Evolutionary conservation across 164 flowering plant genomes (phyloP).

Genomic region (Chimonanthus salicifolius): DNA sequence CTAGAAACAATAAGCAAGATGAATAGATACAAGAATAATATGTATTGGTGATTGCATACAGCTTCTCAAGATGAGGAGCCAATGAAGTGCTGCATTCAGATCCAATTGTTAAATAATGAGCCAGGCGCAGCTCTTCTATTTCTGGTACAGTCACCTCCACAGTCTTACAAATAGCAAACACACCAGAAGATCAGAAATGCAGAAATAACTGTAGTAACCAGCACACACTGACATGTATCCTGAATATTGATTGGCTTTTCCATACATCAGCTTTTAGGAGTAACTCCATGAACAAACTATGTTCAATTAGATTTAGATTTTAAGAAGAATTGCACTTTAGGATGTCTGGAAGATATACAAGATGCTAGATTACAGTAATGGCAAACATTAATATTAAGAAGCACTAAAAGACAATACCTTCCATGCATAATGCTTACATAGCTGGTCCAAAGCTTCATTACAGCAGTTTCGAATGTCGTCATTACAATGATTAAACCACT

Average conservation of each 20-base stretch:
- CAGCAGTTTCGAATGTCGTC: conserved; percentile 68
- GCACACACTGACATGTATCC: background rate
- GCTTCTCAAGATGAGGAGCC: conserved; percentile 39
- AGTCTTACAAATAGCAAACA: conserved; percentile 36
- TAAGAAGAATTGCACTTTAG: background rate
- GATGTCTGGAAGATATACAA: background rate
- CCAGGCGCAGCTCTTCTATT: conserved; percentile 85
- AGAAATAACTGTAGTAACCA: conserved; percentile 4
- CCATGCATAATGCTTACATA: conserved; percentile 58
- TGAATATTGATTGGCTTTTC: background rate
- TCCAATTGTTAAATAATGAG: conserved; percentile 82
- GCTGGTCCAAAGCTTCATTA: conserved; percentile 45
- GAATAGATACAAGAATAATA: background rate
- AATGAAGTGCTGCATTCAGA: conserved; percentile 65
- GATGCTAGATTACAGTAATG: background rate
- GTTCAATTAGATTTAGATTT: background rate
- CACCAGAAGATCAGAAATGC: conserved; percentile 15
- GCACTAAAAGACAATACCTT: conserved; percentile 42
- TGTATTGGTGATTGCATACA: conserved; percentile 37
- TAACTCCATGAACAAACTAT: background rate
- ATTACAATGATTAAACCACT: conserved; percentile 93
- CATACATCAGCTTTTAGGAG: background rate
- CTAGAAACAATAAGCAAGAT: background rate
- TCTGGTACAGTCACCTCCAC: conserved; percentile 85
- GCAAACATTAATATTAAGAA: background rate